Percentiles rank a stretch among this genome's conserved stretches.
These are phyloP conservation scores for Pythium apleroticum DNA, from an alignment of 352 stramenopile species.

Conservation along the genomic window DNA sequence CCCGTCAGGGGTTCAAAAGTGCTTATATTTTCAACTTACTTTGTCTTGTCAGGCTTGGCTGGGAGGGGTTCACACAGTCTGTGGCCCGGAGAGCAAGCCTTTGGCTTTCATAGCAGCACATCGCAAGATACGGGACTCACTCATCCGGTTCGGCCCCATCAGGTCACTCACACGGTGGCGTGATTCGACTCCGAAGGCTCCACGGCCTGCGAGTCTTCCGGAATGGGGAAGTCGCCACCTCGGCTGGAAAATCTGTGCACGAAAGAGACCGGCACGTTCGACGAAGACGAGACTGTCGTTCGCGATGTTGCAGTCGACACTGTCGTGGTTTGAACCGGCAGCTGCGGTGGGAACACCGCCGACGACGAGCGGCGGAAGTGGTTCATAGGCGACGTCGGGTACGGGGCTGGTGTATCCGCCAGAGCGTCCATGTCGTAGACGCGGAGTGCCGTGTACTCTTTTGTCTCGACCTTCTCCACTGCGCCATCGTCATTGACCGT, in stretches of 20 bases:
- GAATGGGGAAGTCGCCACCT: constrained; percentile 11
- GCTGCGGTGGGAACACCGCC: constrained; percentile 31
- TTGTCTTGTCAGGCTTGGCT: no score
- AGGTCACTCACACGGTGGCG: neutral
- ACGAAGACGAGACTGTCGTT: neutral
- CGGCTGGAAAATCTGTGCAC: neutral
- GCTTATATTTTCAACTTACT: neutral
- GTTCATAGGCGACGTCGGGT: constrained; percentile 62
- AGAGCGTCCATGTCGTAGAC: constrained; percentile 48
- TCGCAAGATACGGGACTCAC: no score
- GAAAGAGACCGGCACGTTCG: neutral
- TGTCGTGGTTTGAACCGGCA: constrained; percentile 3
- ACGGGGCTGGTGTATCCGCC: constrained; percentile 45
- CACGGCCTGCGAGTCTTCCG: constrained; percentile 14
- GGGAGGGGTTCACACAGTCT: no score
- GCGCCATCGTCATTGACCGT: constrained; percentile 42
- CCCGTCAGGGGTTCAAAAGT: neutral
- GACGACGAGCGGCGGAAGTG: constrained; percentile 56
- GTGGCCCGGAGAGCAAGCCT: no score
- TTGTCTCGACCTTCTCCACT: constrained; percentile 35
- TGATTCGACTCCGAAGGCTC: neutral
- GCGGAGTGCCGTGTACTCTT: constrained; percentile 50
- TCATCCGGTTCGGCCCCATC: neutral
- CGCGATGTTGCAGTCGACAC: constrained; percentile 3
- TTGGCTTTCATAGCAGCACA: no score